Evolutionary conservation across 345 rosid genomes (phyloP).

Genomic region (Atalantia buxifolia): DNA sequence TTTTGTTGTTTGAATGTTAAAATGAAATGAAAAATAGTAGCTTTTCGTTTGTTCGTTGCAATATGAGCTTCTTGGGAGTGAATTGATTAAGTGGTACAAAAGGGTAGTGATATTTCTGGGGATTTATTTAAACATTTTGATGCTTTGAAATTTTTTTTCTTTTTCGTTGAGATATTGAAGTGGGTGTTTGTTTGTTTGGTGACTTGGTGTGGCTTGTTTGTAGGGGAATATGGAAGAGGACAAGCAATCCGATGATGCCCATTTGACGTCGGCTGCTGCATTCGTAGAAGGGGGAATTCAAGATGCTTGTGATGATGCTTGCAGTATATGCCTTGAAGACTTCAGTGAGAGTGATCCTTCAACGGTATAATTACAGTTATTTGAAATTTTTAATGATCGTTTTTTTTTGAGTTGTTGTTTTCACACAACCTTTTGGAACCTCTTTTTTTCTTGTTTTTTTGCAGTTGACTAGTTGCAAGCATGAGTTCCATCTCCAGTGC

Average conservation of each 20-base stretch:
- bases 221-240: conserved; percentile 35
- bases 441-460: conserved; percentile 1
- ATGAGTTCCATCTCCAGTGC: conserved; percentile 97
- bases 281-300: conserved; percentile 98
- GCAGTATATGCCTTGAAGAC: conserved; percentile 95
- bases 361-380: conserved; percentile 38
- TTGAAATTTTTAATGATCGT: neutral
- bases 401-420: neutral
- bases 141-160: neutral
- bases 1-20: neutral
- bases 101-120: neutral
- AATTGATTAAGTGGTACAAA: neutral
- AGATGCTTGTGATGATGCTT: conserved; percentile 94
- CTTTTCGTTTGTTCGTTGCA: neutral
- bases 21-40: no score
- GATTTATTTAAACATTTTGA: neutral
- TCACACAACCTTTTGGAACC: neutral
- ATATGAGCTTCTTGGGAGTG: no score
- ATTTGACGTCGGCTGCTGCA: conserved; percentile 86
- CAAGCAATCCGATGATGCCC: conserved; percentile 46
- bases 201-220: conserved; percentile 27
- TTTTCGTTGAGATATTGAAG: neutral
- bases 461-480: conserved; percentile 93
- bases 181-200: conserved; percentile 1
- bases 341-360: conserved; percentile 87